phyloP scores from a whole-genome alignment of 768 basidiomycete genomes.

The Thelephora aurantiotincta region DNA sequence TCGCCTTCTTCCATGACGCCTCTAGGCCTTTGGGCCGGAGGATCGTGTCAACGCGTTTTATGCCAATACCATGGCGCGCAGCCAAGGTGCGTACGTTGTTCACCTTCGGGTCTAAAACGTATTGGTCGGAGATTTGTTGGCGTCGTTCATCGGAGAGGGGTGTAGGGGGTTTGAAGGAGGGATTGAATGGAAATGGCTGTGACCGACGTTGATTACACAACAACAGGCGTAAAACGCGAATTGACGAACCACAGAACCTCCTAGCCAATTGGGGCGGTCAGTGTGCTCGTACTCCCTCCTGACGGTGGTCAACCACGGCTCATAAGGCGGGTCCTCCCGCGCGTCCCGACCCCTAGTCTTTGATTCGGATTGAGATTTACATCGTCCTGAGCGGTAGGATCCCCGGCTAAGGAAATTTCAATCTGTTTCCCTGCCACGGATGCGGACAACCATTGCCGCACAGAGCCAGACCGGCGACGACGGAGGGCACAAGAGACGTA shows the following conservation, averaged over 20 bases:
- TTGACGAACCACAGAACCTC: constrained; percentile 37
- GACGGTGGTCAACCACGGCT: constrained; percentile 26
- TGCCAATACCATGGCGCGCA: constrained; percentile 45
- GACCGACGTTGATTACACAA: constrained; percentile 5
- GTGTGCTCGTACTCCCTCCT: constrained; percentile 29
- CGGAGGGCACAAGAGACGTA: background rate
- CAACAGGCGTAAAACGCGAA: constrained; percentile 8
- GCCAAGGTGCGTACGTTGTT: constrained; percentile 50
- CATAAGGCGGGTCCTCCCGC: constrained; percentile 5
- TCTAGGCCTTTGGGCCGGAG: constrained; percentile 73
- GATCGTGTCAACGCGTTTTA: constrained; percentile 75
- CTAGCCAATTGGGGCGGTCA: constrained; percentile 48
- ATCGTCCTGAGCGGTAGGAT: constrained; percentile 10
- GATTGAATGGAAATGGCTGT: constrained; percentile 81
- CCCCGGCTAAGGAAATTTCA: constrained; percentile 7
- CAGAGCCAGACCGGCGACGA: background rate
- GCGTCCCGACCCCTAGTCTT: constrained; percentile 1
- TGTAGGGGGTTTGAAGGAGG: constrained; percentile 65
- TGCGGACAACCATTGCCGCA: constrained; percentile 2
- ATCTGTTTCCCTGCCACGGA: constrained; percentile 3
- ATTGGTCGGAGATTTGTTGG: constrained; percentile 42
- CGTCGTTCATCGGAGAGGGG: constrained; percentile 56
- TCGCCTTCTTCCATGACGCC: constrained; percentile 54
- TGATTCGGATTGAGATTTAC: constrained; percentile 9
- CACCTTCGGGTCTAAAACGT: constrained; percentile 38